Evolutionary conservation across 257 asterid genomes (phyloP), one percentile per base, ranked within the genome.

Genomic region (Ophiorrhiza pumila): DNA sequence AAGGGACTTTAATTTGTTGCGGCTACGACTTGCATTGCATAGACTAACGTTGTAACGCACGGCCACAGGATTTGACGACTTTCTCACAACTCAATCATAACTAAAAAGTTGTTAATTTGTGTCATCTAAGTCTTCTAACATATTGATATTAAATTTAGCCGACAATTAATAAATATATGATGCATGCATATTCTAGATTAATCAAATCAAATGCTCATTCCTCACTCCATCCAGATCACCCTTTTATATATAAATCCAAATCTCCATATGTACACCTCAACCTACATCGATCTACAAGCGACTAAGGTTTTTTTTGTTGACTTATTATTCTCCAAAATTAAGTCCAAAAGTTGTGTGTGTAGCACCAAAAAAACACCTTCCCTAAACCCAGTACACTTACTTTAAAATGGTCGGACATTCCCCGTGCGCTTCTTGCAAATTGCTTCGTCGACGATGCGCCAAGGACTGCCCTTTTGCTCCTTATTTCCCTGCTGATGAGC

Each of bases 361-460:
- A 37, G 3, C 7, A 7, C n/a, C n/a, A n/a, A n/a, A n/a, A n/a
- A n/a, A n/a, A n/a, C n/a, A n/a, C n/a, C n/a, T n/a, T n/a, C n/a
- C n/a, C n/a, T n/a, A n/a, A n/a, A n/a, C n/a, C n/a, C n/a, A n/a
- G n/a, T n/a, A 37, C 7, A 3, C 42, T 2, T 6, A 3, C 42
- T 6, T 58, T 13, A n/a, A 20, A 68, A 69, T 69, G 73, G 63
- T 35, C 64, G 64, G 74, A 53, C 64, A 69, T 35, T n/a, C 65
- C 17, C 74, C 74, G n/a, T 69, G 74, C 74, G 74, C 74, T 34
- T 53, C 74, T 1, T 69, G 74, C 64, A 69, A 53, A 25, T 14
- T 69, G 64, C 65, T 69, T 22, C 61, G 74, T 2, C 15, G 74
- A n/a, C 64, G 74, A 14, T 53, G 74, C 64, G 7, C 27, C 74